Conservation (phyloP, 2,329 filamentous ascomycete species). For the Colletotrichum sp. region DNA sequence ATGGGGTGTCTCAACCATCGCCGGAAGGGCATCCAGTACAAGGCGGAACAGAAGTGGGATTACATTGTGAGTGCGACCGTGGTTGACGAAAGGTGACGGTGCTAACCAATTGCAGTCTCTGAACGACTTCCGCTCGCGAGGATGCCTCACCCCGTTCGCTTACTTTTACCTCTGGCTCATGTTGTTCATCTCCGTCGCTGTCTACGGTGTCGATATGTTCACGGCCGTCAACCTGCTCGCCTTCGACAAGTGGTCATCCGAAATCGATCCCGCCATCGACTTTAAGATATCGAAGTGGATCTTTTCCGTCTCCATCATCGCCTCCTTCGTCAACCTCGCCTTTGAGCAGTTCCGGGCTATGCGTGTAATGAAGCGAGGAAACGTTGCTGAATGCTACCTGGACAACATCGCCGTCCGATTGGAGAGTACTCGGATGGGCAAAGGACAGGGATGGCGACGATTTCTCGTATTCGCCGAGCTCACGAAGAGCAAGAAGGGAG, state of each 20-base stretch:
- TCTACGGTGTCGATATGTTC: slow-evolving; percentile 91
- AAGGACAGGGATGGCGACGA: slow-evolving; percentile 80
- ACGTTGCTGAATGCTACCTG: slow-evolving; percentile 90
- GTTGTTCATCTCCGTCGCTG: slow-evolving; percentile 77
- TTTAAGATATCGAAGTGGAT: slow-evolving; percentile 90
- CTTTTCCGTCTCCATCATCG: slow-evolving; percentile 89
- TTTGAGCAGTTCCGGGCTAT: slow-evolving; percentile 83
- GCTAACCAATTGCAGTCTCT: slow-evolving; percentile 41
- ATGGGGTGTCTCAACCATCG: slow-evolving; percentile 73
- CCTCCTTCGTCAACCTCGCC: slow-evolving; percentile 81
- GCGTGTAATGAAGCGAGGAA: slow-evolving; percentile 81
- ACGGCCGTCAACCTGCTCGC: slow-evolving; percentile 89
- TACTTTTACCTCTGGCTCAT: slow-evolving; percentile 87
- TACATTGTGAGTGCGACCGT: slow-evolving; percentile 73
- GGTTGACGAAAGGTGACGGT: not conserved
- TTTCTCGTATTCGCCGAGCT: slow-evolving; percentile 93
- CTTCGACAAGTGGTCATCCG: slow-evolving; percentile 87
- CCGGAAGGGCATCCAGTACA: slow-evolving; percentile 67
- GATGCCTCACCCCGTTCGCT: slow-evolving; percentile 77
- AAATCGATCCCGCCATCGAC: slow-evolving; percentile 79
- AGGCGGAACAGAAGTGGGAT: slow-evolving; percentile 91
- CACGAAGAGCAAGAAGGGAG: slow-evolving; percentile 89
- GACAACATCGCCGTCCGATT: slow-evolving; percentile 85
- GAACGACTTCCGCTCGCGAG: slow-evolving; percentile 82
- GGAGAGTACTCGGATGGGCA: slow-evolving; percentile 79